Evolutionary conservation across 1,284 basidiomycete species (phyloP).

Genomic region (Stygiomarasmius scandens): DNA sequence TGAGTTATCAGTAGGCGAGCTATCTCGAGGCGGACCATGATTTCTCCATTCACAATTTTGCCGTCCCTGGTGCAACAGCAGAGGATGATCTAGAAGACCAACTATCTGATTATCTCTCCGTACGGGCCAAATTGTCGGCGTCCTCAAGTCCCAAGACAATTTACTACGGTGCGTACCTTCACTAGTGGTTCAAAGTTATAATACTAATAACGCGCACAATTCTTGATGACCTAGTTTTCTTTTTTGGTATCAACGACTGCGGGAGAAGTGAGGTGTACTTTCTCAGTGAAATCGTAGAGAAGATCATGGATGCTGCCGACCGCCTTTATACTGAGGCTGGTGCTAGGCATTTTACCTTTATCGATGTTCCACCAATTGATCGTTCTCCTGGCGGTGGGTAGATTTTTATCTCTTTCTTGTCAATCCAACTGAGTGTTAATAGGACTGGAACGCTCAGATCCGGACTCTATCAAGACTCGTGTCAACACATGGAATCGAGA

Average conservation of each 20-base stretch:
- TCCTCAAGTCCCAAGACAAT: neutral
- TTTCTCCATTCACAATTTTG: constrained; percentile 18
- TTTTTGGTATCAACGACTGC: constrained; percentile 28
- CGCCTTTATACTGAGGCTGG: constrained; percentile 23
- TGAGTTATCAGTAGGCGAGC: neutral
- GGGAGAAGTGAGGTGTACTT: constrained; percentile 20
- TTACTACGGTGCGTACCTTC: constrained; percentile 1
- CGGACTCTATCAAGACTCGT: constrained; percentile 21
- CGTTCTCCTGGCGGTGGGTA: constrained; percentile 26
- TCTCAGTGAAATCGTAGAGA: constrained; percentile 22
- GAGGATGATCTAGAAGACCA: constrained; percentile 24
- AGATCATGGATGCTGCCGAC: constrained; percentile 25
- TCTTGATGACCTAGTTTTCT: constrained; percentile 20
- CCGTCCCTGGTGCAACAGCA: constrained; percentile 19
- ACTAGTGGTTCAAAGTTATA: neutral
- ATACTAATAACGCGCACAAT: no score
- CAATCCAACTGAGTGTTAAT: neutral
- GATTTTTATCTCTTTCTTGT: neutral
- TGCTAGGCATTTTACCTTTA: constrained; percentile 30
- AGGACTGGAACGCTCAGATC: constrained; percentile 4
- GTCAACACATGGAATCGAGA: constrained; percentile 32
- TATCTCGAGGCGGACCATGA: neutral
- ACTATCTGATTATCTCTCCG: constrained; percentile 17
- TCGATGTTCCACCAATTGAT: constrained; percentile 33
- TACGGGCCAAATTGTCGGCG: neutral